Base-by-base conservation (phyloP, 192 early-diverging fungal genomes). In the Backusella mclennaniae region DNA sequence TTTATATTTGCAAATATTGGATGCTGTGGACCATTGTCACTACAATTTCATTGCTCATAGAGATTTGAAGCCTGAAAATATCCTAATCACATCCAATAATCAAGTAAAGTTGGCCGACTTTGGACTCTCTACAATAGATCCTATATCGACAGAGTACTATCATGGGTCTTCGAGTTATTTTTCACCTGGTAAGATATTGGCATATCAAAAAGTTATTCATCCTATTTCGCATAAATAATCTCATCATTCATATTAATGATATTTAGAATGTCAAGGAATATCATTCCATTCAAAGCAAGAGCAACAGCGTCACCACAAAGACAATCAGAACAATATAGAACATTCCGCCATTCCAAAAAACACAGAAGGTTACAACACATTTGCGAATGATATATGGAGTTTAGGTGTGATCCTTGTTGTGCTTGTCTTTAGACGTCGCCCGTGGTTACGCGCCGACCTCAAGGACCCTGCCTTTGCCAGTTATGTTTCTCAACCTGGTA, bases 351-450 rank as follows among this genome's bases (percentile, higher is more conserved):
- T 39, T 39, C 9, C 23, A 63, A 63, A 26, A 14, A 63, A 19
- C 53, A 56, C 75, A 17, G 75, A 79, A 39, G 84, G 80, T 42
- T 99, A 89, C 73, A 77, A 79, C 49, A 87, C 84, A 52, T 80
- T 84, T 11, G 67, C 82, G 4, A 89, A 89, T 38, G 97, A 99
- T 79, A 87, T 99, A 79, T 99, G 97, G 97, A 94, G 92, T 52
- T 82, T 97, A 35, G 97, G 97, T 29, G 94, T 99, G 4, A 97
- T 98, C 66, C 89, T 96, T 14, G 95, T 96, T 77, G 96, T 87
- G 31, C 76, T 89, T 89, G 84, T 92, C 77, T 80, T 88, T 90
- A 76, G 96, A 86, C 80, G 97, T 87, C 71, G 95, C 86, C 87
- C 97, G 88, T 89, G 87, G 87, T 86, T 86, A 59, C 83, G 84